phyloP scores from a whole-genome alignment of 2,329 filamentous ascomycete genomes.

The Emergomyces orientalis region DNA sequence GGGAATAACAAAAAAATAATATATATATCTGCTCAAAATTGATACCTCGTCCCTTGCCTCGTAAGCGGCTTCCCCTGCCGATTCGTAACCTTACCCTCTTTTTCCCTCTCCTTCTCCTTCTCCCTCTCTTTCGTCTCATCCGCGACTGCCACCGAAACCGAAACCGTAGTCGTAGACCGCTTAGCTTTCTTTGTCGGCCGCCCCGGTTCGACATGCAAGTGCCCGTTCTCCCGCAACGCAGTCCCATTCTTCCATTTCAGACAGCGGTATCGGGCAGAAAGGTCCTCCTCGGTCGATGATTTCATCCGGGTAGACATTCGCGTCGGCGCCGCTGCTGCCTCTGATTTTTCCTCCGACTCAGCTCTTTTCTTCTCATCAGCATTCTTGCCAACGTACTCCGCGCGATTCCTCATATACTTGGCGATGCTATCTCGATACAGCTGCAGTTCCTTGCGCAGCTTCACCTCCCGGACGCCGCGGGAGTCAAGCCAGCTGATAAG shows the following conservation, averaged over 20 bases:
- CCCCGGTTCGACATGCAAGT: constrained; percentile 52
- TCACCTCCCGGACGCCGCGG: constrained; percentile 75
- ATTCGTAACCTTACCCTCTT: constrained; percentile 34
- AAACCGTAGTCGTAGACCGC: constrained; percentile 24
- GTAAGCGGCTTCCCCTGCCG: constrained; percentile 43
- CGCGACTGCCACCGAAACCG: constrained; percentile 21
- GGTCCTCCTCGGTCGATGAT: constrained; percentile 42
- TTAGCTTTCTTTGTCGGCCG: constrained; percentile 43
- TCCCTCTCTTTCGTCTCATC: constrained; percentile 10
- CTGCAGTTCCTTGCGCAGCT: constrained; percentile 77
- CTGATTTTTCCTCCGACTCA: constrained; percentile 27
- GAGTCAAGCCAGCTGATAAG: constrained; percentile 83
- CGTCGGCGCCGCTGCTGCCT: constrained; percentile 32
- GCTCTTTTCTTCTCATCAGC: constrained; percentile 43
- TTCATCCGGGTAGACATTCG: constrained; percentile 56
- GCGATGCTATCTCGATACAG: constrained; percentile 66
- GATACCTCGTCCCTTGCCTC: constrained; percentile 43
- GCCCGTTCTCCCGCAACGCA: constrained; percentile 49
- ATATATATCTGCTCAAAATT: constrained; percentile 28
- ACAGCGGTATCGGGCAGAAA: constrained; percentile 29
- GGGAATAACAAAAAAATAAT: no score
- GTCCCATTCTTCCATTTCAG: constrained; percentile 57
- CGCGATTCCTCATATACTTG: constrained; percentile 70
- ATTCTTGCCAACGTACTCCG: constrained; percentile 55
- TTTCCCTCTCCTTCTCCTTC: constrained; percentile 24